phyloP scores from a whole-genome alignment of 345 rosid genomes.

The Firmiana major region DNA sequence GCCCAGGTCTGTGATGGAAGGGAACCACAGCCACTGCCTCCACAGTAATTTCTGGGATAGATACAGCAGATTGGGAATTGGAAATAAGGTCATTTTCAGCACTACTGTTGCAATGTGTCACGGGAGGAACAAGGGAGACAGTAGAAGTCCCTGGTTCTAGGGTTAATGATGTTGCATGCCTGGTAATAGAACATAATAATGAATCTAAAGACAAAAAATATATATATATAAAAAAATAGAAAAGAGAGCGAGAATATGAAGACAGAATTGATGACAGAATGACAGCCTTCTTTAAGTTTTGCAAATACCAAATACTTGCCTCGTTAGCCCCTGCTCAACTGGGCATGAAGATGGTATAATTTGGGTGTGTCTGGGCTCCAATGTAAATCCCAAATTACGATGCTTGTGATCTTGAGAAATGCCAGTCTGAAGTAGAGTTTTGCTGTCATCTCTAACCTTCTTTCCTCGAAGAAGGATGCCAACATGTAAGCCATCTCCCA shows the following conservation, averaged over 20 bases:
- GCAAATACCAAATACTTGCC: slow-evolving; percentile 7
- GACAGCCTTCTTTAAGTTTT: background rate
- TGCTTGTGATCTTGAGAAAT: slow-evolving; percentile 24
- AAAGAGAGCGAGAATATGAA: background rate
- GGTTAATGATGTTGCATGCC: slow-evolving; percentile 14
- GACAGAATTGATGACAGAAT: background rate
- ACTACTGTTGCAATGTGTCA: too few relatives aligned
- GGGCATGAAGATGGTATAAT: slow-evolving; percentile 3
- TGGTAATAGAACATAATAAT: background rate
- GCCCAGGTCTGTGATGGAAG: slow-evolving; percentile 16
- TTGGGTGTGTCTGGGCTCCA: slow-evolving; percentile 19
- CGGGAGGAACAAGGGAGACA: too few relatives aligned
- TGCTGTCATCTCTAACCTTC: slow-evolving; percentile 33
- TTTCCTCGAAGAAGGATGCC: slow-evolving; percentile 32
- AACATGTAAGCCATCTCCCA: slow-evolving; percentile 18
- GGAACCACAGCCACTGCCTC: slow-evolving; percentile 32
- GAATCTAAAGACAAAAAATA: background rate
- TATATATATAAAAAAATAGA: background rate
- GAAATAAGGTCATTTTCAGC: background rate
- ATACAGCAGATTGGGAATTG: slow-evolving; percentile 20
- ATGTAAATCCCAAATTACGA: slow-evolving; percentile 21
- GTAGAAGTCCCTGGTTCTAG: slow-evolving; percentile 2
- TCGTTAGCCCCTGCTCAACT: slow-evolving; percentile 7
- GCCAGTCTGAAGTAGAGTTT: slow-evolving; percentile 31
- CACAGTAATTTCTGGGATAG: slow-evolving; percentile 20